Percentiles rank a stretch among this genome's conserved stretches.
phyloP scores from a whole-genome alignment of 345 rosid genomes.

The Murraya paniculata region DNA sequence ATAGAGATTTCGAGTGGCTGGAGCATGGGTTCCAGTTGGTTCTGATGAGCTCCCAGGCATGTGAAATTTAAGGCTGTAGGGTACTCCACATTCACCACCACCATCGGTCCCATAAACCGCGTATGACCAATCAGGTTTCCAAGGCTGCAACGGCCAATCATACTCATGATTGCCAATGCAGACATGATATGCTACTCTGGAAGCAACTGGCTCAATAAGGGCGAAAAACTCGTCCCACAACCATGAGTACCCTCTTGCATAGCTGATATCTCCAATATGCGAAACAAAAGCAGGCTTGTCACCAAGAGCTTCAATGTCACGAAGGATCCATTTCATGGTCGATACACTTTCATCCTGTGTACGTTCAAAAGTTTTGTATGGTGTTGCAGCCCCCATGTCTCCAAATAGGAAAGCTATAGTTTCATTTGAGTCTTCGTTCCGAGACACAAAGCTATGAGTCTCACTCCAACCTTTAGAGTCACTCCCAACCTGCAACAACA shows the following conservation, averaged over 20 bases:
- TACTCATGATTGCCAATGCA: constrained; percentile 96
- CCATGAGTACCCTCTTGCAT: constrained; percentile 87
- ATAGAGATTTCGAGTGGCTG: constrained; percentile 73
- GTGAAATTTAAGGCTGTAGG: constrained; percentile 78
- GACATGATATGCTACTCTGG: constrained; percentile 77
- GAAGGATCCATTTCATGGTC: constrained; percentile 82
- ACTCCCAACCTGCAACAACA: constrained; percentile 65
- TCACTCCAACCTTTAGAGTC: constrained; percentile 75
- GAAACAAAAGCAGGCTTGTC: constrained; percentile 68
- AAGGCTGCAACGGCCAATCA: constrained; percentile 90
- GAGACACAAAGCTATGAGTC: constrained; percentile 61
- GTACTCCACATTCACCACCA: constrained; percentile 95
- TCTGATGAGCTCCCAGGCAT: constrained; percentile 96
- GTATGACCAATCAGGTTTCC: constrained; percentile 81
- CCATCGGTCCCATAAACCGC: constrained; percentile 66
- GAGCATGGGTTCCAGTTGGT: constrained; percentile 62
- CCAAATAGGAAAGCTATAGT: constrained; percentile 80
- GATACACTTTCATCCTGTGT: constrained; percentile 79
- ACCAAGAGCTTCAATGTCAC: constrained; percentile 68
- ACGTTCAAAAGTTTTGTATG: constrained; percentile 63
- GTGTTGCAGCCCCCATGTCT: constrained; percentile 85
- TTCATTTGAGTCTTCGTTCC: constrained; percentile 48
- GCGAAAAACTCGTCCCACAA: constrained; percentile 87
- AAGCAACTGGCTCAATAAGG: constrained; percentile 76
- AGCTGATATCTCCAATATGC: constrained; percentile 91